Evolutionary conservation across 2,329 filamentous ascomycete species (phyloP), one percentile per base, ranked within the genome.

Genomic region (Capronia americana): DNA sequence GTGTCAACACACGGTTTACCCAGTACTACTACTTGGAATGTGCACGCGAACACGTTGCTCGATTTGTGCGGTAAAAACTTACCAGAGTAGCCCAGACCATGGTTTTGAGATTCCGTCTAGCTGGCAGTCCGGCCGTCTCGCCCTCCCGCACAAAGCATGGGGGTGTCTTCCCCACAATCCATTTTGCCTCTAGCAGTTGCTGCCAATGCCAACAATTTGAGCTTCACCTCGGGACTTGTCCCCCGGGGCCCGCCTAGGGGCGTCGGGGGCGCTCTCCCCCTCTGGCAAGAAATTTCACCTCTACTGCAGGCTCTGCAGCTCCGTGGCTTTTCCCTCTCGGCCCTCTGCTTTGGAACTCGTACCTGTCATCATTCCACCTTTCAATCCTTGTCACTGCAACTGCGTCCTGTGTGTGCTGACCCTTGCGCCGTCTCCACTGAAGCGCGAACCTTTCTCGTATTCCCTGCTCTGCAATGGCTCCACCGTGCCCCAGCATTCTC

Each of bases 391-490:
- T 50, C 58, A 34, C 26, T 51, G 30, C 44, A 26, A 41, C 32
- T 38, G 32, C 46, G 32, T 46, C 38, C 34, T 44, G 41, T 30
- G 41, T 30, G 14, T 44, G 17, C 38, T 7, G 28, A 51, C 41
- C 57, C 57, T 46, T 60, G 57, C 44, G 34, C 44, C n/a, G 32
- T 46, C 30, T 30, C 58, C 58, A 48, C 32, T 17, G 10, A 30
- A 34, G 48, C 48, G 48, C 48, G 48, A 51, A 51, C 48, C 7
- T 51, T 51, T n/a, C 48, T 51, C 24, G 20, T 51, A 51, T 28
- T 7, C 48, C 48, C 48, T 23, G 48, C 48, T 4, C 6, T 51
- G 48, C 14, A 3, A 51, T 14, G 24, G 23, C 20, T 24, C 24
- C 48, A 23, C 20, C 48, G 48, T 5, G 48, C 48, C 48, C 20